These are phyloP conservation scores for Globisporangium perplexum DNA, from an alignment of 352 stramenopile genomes.

Conservation along the genomic window DNA sequence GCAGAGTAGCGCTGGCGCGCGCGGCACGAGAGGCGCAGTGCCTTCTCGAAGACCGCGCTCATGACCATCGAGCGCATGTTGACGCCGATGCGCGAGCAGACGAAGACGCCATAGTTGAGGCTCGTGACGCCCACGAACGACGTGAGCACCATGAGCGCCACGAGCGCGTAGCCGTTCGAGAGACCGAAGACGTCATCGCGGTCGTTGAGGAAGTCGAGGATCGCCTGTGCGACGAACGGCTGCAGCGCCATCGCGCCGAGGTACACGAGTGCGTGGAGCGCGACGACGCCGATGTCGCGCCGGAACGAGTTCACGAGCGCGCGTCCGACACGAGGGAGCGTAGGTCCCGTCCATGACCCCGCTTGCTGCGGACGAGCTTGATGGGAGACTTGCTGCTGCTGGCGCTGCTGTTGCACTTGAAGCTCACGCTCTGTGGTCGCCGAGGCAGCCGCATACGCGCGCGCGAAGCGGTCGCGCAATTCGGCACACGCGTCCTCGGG, in stretches of 20 bases:
- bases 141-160: conserved; percentile 12
- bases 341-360: too few species aligned
- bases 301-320: too few species aligned
- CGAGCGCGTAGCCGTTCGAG: conserved; percentile 16
- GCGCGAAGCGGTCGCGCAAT: too few species aligned
- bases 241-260: conserved; percentile 13
- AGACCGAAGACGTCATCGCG: conserved; percentile 9
- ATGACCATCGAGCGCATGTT: conserved; percentile 21
- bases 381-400: too few species aligned
- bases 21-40: conserved; percentile 11
- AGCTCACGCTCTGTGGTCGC: too few species aligned
- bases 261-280: too few species aligned
- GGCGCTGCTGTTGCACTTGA: too few species aligned
- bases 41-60: conserved; percentile 19
- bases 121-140: conserved; percentile 16
- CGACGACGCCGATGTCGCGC: too few species aligned
- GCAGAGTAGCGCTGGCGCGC: conserved; percentile 17
- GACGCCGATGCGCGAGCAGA: conserved; percentile 15
- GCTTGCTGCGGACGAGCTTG: too few species aligned
- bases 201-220: conserved; percentile 18
- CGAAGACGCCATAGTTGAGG: conserved; percentile 18
- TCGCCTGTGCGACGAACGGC: conserved; percentile 17
- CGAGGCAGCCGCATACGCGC: too few species aligned
- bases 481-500: too few species aligned
- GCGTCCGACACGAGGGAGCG: too few species aligned